Evolutionary conservation across 176 grass and related monocot species (phyloP), one percentile per base, ranked within the genome.

Genomic region (Canna indica): DNA sequence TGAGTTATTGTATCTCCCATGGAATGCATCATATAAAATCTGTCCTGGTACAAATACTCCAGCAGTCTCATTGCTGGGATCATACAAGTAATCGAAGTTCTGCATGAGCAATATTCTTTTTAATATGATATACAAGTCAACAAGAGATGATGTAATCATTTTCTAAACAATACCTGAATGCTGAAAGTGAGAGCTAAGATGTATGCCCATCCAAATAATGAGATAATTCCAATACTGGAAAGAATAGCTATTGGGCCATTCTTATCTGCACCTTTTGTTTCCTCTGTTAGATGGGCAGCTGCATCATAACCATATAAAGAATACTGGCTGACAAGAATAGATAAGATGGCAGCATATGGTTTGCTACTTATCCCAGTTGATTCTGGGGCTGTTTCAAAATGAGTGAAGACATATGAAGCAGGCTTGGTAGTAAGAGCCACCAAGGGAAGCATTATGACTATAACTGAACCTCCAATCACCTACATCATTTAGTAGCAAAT

Each of bases 161-260:
- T 24, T 32, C 22, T 20, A 69, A 58, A 41, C 0, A 20, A 5
- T 78, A 88, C 88, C 88, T 92, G 94, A 82, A 97, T 97, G 86
- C 94, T 97, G 81, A 97, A 97, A 78, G 86, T 97, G 70, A 97
- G 84, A 15, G 94, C 94, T 28, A 97, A 83, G 81, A 97, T 97
- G 84, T 97, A 97, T 2, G 82, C 94, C 94, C 94, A 97, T 11
- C 94, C 94, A 73, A 97, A 97, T 15, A 97, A 60, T 5, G 89
- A 68, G 87, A 97, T 97, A 76, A 97, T 97, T 29, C 89, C 94
- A 30, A 97, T 97, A 77, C 89, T 92, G 10, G 94, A 87, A 46
- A 97, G 82, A 83, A 97, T 97, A 46, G 94, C 94, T 46, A 93
- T 97, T 46, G 94, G 94, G 0, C 94, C 94, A 74, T 97, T 97